These are phyloP conservation scores for Lantana camara DNA, from an alignment of 257 asterid species.

Conservation along the genomic window DNA sequence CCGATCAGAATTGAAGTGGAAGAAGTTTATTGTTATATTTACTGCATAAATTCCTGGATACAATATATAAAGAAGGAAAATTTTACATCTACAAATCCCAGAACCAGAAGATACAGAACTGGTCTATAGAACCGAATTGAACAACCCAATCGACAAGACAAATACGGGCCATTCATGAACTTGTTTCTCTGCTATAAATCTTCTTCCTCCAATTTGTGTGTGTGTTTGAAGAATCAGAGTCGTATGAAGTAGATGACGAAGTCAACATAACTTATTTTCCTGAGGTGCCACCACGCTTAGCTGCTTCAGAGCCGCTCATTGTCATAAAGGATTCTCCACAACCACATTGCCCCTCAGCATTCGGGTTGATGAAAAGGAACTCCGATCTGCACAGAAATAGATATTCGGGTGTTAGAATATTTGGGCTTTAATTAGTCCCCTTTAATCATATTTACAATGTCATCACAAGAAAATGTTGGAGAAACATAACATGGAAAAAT, in stretches of 20 bases:
- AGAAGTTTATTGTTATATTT: conserved; percentile 6
- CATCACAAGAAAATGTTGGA: not conserved
- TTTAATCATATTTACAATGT: not conserved
- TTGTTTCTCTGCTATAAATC: not conserved
- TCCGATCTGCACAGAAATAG: conserved; percentile 54
- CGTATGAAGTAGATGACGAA: not conserved
- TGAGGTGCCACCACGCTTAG: conserved; percentile 50
- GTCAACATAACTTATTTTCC: conserved; percentile 21
- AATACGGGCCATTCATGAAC: not conserved
- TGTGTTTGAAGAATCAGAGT: not conserved
- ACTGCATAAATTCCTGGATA: conserved; percentile 1
- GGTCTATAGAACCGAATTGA: not conserved
- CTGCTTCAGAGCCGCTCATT: conserved; percentile 56
- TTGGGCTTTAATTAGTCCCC: not conserved
- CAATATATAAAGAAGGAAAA: conserved; percentile 1
- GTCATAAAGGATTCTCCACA: conserved; percentile 89
- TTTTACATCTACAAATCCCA: conserved; percentile 21
- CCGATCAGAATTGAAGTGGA: no score
- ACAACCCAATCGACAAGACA: not conserved
- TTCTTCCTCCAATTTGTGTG: not conserved
- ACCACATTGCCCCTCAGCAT: conserved; percentile 77
- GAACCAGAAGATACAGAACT: conserved; percentile 7
- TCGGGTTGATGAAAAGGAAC: conserved; percentile 76
- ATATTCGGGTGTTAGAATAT: not conserved
- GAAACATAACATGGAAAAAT: not conserved